Conservation (phyloP, 768 basidiomycete species). For the Russula sp. region DNA sequence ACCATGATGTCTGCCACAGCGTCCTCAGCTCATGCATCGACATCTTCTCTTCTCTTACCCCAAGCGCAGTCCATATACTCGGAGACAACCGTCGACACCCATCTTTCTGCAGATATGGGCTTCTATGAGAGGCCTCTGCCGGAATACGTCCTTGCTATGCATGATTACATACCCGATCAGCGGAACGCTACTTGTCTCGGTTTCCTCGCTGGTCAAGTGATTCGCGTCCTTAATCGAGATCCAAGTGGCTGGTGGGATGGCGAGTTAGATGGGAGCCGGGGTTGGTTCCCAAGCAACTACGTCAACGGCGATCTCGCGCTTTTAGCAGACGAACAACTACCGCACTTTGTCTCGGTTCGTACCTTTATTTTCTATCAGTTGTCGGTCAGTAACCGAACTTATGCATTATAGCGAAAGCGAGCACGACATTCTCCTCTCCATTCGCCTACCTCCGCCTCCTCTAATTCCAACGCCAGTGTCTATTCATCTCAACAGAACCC, state of each 20-base stretch:
- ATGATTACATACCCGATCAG: constrained; percentile 78
- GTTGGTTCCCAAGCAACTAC: constrained; percentile 99
- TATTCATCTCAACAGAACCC: constrained; percentile 21
- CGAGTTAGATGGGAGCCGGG: constrained; percentile 80
- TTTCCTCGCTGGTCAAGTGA: constrained; percentile 87
- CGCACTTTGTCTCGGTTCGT: constrained; percentile 44
- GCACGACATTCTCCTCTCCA: constrained; percentile 33
- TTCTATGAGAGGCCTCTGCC: constrained; percentile 32
- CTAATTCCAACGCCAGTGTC: constrained; percentile 17
- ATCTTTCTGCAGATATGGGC: constrained; percentile 24
- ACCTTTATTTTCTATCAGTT: background rate
- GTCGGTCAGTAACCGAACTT: background rate
- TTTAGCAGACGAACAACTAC: constrained; percentile 56
- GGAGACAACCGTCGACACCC: constrained; percentile 29
- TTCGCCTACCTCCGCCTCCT: constrained; percentile 22
- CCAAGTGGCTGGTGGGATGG: constrained; percentile 98
- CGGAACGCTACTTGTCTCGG: constrained; percentile 77
- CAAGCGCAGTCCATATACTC: constrained; percentile 33
- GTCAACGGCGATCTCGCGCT: constrained; percentile 64
- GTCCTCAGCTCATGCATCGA: constrained; percentile 31
- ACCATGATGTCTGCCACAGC: constrained; percentile 23
- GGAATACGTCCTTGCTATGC: constrained; percentile 88
- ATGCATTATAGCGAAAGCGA: constrained; percentile 21
- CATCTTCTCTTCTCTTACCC: constrained; percentile 33
- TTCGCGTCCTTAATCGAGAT: constrained; percentile 87